phyloP scores from a whole-genome alignment of 179 eudicot genomes.

The Spinacia oleracea region DNA sequence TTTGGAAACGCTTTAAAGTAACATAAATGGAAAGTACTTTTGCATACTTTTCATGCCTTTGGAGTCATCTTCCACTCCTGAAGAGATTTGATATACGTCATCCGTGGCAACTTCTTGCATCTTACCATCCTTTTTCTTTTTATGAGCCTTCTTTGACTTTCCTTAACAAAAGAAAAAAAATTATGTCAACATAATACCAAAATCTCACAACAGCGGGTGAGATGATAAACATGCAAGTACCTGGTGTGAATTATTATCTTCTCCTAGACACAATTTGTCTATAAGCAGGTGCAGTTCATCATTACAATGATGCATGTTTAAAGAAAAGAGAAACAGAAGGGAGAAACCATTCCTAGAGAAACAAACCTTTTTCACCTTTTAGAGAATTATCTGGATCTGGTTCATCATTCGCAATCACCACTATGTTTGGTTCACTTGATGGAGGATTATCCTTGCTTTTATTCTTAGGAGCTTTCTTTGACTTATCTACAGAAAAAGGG shows the following conservation, averaged over 20 bases:
- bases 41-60: constrained; percentile 85
- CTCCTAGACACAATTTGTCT: not conserved
- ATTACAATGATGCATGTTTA: not conserved
- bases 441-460: constrained; percentile 34
- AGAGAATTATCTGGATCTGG: constrained; percentile 4
- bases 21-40: not conserved
- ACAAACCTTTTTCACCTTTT: constrained; percentile 10
- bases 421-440: constrained; percentile 15
- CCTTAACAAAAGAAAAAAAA: constrained; percentile 26
- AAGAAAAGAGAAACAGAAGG: not conserved
- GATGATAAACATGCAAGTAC: not conserved
- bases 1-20: not conserved
- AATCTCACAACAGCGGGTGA: not conserved
- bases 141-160: constrained; percentile 45
- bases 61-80: constrained; percentile 73
- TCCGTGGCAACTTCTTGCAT: constrained; percentile 31
- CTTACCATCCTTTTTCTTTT: constrained; percentile 34
- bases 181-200: constrained; percentile 7
- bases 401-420: constrained; percentile 20
- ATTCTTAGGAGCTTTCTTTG: constrained; percentile 35
- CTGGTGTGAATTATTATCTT: not conserved
- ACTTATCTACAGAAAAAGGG: constrained; percentile 35
- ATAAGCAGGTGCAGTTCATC: not conserved
- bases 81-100: constrained; percentile 61
- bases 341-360: not conserved